Base-by-base conservation (phyloP, 2,329 filamentous ascomycete species). In the Aaosphaeria arxii region DNA sequence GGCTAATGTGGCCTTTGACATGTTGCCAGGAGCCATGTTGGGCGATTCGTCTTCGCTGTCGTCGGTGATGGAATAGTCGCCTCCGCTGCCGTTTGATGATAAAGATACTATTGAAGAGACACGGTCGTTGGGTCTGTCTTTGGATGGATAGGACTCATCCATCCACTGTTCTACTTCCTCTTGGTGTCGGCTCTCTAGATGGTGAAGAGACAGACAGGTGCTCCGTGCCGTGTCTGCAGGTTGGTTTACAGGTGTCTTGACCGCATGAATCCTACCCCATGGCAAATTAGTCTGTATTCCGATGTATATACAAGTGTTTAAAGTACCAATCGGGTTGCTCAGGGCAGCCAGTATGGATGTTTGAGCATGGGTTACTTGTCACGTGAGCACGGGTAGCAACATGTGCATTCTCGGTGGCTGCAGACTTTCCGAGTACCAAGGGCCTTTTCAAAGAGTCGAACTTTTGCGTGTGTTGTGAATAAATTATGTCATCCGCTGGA, bases 1-100 rank as follows among this genome's bases (percentile, higher is more conserved):
- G 41, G 57, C 62, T 13, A 57, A 9, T 6, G 54, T 59, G 11
- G 61, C 55, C 40, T 46, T 58, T 6, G 61, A 53, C 11, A 57
- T 42, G 7, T 40, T 48, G 31, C 36, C 39, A 31, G 40, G 31
- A 6, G 30, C 41, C 5, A 17, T 28, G 7, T n/a, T n/a, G 5
- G 44, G 31, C 17, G 48, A 45, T 7, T 58, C 51, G 5, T 52
- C 43, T 30, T 64, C 63, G 33, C 49, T 51, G 32, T 59, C 46
- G 39, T 64, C 61, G 2, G 61, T 63, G 30, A 49, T 54, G 7
- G 62, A 59, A 42, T 66, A 61, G 59, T 63, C 62, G 24, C 63
- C 61, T 39, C 58, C 57, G 40, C 62, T 65, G 28, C 57, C 60
- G 6, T 59, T 57, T 7, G 63, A 64, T 5, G 62, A 61, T 11